Percentiles rank a stretch among this genome's conserved stretches.
phyloP scores from a whole-genome alignment of 805 yeast genomes.

The Candida tammaniensis region DNA sequence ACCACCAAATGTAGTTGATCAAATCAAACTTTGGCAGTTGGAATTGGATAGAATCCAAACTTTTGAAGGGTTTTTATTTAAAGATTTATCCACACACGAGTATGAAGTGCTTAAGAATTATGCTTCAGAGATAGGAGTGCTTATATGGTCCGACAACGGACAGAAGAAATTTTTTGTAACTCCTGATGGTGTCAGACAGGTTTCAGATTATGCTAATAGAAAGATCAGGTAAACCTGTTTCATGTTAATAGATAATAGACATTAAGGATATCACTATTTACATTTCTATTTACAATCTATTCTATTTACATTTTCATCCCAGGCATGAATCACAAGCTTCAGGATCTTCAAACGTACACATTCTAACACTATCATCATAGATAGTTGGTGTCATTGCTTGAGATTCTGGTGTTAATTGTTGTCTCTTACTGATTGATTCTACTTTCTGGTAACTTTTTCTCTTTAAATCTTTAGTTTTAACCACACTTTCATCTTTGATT shows the following conservation, averaged over 20 bases:
- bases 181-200: slow-evolving; percentile 79
- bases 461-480: slow-evolving; percentile 10
- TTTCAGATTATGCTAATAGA: slow-evolving; percentile 87
- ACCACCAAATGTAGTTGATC: slow-evolving; percentile 97
- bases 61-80: slow-evolving; percentile 81
- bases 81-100: slow-evolving; percentile 81
- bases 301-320: slow-evolving; percentile 18
- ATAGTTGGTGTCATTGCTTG: slow-evolving; percentile 18
- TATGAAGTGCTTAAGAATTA: slow-evolving; percentile 69
- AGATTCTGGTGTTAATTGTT: slow-evolving; percentile 13
- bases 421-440: slow-evolving; percentile 3
- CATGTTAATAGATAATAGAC: background rate
- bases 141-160: slow-evolving; percentile 78
- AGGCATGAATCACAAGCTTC: slow-evolving; percentile 42
- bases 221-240: too few species aligned
- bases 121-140: slow-evolving; percentile 88
- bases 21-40: slow-evolving; percentile 91
- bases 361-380: slow-evolving; percentile 32
- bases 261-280: background rate
- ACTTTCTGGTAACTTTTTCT: slow-evolving; percentile 22
- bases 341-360: slow-evolving; percentile 27
- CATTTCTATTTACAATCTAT: slow-evolving; percentile 1
- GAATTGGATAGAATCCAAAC: slow-evolving; percentile 90
- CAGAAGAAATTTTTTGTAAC: slow-evolving; percentile 81
- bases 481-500: slow-evolving; percentile 10